Evolutionary conservation across 225 moss, liverwort and hornwort species (phyloP).

Genomic region (Marchantia paleacea): DNA sequence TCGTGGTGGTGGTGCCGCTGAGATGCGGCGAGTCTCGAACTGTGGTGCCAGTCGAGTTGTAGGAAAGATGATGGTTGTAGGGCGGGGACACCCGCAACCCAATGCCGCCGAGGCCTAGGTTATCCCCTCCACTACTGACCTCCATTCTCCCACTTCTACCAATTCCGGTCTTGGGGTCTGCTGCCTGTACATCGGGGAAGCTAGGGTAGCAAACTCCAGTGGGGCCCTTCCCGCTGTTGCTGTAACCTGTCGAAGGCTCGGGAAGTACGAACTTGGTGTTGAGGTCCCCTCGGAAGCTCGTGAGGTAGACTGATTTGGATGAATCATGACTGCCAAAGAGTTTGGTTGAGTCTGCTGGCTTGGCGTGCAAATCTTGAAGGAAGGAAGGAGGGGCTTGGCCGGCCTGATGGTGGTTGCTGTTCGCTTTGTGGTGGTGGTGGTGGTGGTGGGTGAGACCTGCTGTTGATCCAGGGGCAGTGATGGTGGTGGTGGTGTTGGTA

Average conservation of each 20-base stretch:
- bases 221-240: constrained; percentile 40
- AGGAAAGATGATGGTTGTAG: constrained; percentile 35
- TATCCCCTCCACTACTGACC: constrained; percentile 55
- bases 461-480: constrained; percentile 1
- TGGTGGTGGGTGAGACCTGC: constrained; percentile 28
- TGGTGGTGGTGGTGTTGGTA: not conserved
- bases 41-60: constrained; percentile 19
- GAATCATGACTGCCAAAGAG: constrained; percentile 42
- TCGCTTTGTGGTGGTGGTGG: not conserved
- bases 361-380: constrained; percentile 37
- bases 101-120: constrained; percentile 28
- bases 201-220: constrained; percentile 36
- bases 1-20: constrained; percentile 6
- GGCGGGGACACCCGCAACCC: constrained; percentile 41
- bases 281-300: constrained; percentile 36
- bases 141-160: constrained; percentile 41
- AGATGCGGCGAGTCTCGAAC: constrained; percentile 19
- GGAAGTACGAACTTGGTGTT: constrained; percentile 32
- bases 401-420: constrained; percentile 23
- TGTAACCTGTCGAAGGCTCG: constrained; percentile 47
- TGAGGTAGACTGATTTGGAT: constrained; percentile 34
- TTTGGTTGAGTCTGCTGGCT: constrained; percentile 35
- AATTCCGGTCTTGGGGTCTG: constrained; percentile 38
- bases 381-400: constrained; percentile 41
- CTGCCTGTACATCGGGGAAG: constrained; percentile 35